Conservation (phyloP, 164 flowering plant species). For the Hamamelis virginiana region DNA sequence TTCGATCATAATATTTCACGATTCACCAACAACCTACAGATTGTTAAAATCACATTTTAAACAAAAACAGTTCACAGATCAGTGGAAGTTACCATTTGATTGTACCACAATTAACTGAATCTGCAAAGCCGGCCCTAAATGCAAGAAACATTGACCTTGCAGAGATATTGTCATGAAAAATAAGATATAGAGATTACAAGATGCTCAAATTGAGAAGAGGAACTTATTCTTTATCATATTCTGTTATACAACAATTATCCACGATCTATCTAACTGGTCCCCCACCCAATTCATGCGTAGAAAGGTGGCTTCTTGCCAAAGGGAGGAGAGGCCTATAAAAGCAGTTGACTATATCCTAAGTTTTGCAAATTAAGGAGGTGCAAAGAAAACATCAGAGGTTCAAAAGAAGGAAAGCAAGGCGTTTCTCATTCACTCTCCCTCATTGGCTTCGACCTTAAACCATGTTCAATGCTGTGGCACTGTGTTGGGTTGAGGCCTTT, state of each 20-base stretch:
- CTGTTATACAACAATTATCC: neutral
- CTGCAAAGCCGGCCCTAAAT: neutral
- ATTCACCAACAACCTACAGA: too few species aligned
- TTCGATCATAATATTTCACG: too few species aligned
- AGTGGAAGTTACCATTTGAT: neutral
- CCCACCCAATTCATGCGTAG: neutral
- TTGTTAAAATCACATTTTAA: too few species aligned
- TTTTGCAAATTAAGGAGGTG: neutral
- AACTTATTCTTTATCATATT: neutral
- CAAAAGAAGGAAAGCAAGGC: neutral
- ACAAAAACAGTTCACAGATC: too few species aligned
- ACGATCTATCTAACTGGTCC: neutral
- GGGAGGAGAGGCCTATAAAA: neutral
- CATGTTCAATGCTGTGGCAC: neutral
- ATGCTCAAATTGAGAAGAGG: neutral
- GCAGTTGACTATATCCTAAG: neutral
- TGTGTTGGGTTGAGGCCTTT: slow-evolving; percentile 1
- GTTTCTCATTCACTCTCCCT: slow-evolving; percentile 5
- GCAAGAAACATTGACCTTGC: neutral
- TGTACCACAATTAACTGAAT: neutral
- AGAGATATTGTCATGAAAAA: neutral
- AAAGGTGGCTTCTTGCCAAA: neutral
- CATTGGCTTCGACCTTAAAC: slow-evolving; percentile 5
- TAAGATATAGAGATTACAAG: neutral
- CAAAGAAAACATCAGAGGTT: neutral